These are phyloP conservation scores for Monosporascus sp. DNA, from an alignment of 2,329 filamentous ascomycete genomes.

Conservation along the genomic window DNA sequence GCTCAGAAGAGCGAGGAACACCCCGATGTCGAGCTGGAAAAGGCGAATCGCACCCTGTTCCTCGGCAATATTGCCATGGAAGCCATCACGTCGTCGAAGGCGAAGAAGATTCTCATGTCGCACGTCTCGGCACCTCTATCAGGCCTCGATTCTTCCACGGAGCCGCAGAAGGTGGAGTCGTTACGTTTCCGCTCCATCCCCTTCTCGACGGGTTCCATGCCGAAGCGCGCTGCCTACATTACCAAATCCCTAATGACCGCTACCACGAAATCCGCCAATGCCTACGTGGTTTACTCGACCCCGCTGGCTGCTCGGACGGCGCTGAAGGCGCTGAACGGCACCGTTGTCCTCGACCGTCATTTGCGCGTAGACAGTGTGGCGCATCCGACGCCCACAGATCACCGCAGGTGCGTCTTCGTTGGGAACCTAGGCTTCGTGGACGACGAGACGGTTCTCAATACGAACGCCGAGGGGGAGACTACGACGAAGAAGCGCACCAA, in stretches of 20 bases:
- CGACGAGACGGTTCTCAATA: conserved; percentile 69
- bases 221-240: conserved; percentile 91
- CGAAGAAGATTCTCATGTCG: conserved; percentile 69
- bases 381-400: conserved; percentile 75
- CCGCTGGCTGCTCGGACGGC: conserved; percentile 70
- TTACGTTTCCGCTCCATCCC: conserved; percentile 91
- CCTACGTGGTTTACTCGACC: conserved; percentile 85
- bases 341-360: conserved; percentile 77
- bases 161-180: conserved; percentile 73
- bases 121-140: conserved; percentile 75
- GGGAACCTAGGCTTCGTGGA: conserved; percentile 96
- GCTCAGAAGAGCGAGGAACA: conserved; percentile 41
- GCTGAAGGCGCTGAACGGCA: conserved; percentile 74
- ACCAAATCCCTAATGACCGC: conserved; percentile 85
- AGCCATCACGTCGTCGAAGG: conserved; percentile 75
- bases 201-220: conserved; percentile 69
- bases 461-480: conserved; percentile 59
- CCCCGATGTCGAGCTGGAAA: conserved; percentile 62
- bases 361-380: conserved; percentile 86
- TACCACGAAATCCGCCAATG: conserved; percentile 89
- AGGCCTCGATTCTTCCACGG: conserved; percentile 39
- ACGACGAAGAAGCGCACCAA: conserved; percentile 70
- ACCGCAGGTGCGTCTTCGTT: conserved; percentile 89
- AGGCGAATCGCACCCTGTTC: conserved; percentile 86
- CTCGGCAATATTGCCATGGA: conserved; percentile 82